Evolutionary conservation across 306 rosid genomes (phyloP), one percentile per base, ranked within the genome.

Genomic region (Astragalus glycyphyllos): DNA sequence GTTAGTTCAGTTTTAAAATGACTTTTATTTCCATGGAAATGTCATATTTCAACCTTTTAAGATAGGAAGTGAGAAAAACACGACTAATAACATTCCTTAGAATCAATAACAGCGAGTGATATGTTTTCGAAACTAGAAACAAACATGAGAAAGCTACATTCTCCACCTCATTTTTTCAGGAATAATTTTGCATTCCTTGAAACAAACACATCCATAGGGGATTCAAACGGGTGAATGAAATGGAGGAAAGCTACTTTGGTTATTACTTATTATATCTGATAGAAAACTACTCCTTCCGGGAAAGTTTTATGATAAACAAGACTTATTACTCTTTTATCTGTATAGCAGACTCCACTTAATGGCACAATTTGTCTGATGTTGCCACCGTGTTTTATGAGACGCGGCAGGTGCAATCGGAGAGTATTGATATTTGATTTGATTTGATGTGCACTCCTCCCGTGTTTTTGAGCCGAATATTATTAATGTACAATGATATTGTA

Each of bases 351-450:
- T 20, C 13, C n/a, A 17, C 58, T 6, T 11, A 4, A 10, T 12
- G 5, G 32, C 7, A 8, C 29, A 55, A 56, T 11, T 56, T 35
- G 31, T 56, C n/a, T 26, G 37, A 54, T 23, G 61, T 29, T 8
- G 40, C 64, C 32, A 32, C 44, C 12, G 20, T 31, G 29, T 58
- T 58, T 32, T 31, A 34, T 13, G 44, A 41, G 14, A 58, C 23
- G 6, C 16, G 69, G 23, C 32, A 64, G 55, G 54, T 26, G 15
- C 62, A 47, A 20, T 47, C 68, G n/a, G 29, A 5, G 67, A 45
- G 14, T 35, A 4, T 38, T 62, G 45, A 17, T 54, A 55, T 32
- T 62, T 46, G 12, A 47, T 48, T 6, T 57, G 7, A 20, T 20
- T 20, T 20, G 23, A 20, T 20, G 23, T 20, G 23, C 23, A 5